Conservation (phyloP, 345 rosid genomes). For the Ailanthus altissimus region DNA sequence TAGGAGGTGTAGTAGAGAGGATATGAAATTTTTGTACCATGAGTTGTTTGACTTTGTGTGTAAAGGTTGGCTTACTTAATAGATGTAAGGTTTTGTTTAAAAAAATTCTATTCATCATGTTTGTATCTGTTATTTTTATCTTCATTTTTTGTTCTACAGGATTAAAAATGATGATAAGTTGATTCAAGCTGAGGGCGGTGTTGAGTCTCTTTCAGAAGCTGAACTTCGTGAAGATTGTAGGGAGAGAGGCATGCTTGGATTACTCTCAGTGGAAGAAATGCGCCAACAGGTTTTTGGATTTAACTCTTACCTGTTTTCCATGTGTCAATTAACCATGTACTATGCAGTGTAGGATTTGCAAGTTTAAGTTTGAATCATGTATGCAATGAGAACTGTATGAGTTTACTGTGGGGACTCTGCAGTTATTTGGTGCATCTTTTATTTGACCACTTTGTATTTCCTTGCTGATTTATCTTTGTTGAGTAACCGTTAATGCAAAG, state of each 20-base stretch:
- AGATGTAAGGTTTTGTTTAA: background rate
- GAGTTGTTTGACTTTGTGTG: background rate
- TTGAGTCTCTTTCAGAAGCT: conserved; percentile 69
- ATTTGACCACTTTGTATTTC: background rate
- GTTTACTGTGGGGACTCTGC: background rate
- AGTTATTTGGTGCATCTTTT: background rate
- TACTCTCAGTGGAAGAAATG: conserved; percentile 69
- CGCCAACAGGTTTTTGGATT: conserved; percentile 58
- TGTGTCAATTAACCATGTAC: conserved; percentile 1
- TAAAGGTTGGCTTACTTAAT: too few relatives aligned
- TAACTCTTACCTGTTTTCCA: background rate
- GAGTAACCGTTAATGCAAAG: background rate
- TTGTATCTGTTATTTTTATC: background rate
- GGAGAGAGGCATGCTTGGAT: conserved; percentile 75
- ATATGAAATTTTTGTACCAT: background rate
- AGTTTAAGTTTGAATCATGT: background rate
- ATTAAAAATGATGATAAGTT: conserved; percentile 71
- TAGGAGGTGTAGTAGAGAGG: background rate
- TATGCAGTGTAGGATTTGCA: background rate
- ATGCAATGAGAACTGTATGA: background rate
- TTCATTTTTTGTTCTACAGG: conserved; percentile 26
- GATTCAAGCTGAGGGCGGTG: conserved; percentile 71
- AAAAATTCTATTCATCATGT: background rate
- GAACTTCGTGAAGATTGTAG: conserved; percentile 81
- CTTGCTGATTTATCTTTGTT: background rate